Percentiles rank a stretch among this genome's conserved stretches.
These are phyloP conservation scores for Hortiboletus flavorubellus DNA, from an alignment of 768 basidiomycete species.

Conservation along the genomic window DNA sequence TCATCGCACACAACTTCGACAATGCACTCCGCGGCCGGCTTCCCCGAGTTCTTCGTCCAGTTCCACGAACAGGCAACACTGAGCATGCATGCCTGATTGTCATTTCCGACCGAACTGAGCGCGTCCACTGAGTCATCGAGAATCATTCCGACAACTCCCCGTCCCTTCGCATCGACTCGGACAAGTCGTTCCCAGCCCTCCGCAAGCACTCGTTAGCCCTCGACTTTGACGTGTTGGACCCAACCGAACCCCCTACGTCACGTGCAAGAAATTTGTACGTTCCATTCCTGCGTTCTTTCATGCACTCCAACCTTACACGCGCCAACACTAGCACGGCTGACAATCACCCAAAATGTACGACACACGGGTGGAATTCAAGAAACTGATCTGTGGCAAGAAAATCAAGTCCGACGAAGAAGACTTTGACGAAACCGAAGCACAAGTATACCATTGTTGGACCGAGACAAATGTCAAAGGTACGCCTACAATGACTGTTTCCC, in stretches of 20 bases:
- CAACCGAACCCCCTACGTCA: slow-evolving; percentile 86
- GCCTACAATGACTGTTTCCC: neutral
- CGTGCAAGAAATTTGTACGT: no score
- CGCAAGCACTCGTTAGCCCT: slow-evolving; percentile 67
- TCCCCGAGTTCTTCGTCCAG: slow-evolving; percentile 86
- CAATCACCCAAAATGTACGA: slow-evolving; percentile 46
- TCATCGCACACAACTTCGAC: slow-evolving; percentile 82
- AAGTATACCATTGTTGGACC: slow-evolving; percentile 81
- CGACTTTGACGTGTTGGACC: slow-evolving; percentile 77
- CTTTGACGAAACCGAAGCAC: slow-evolving; percentile 89
- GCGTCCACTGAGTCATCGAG: slow-evolving; percentile 74
- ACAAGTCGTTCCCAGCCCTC: slow-evolving; percentile 83
- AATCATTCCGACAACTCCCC: slow-evolving; percentile 75
- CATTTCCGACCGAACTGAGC: neutral
- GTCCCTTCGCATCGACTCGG: slow-evolving; percentile 82
- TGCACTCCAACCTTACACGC: slow-evolving; percentile 49
- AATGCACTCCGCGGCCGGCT: slow-evolving; percentile 70
- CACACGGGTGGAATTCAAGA: slow-evolving; percentile 80
- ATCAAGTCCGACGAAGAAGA: slow-evolving; percentile 90
- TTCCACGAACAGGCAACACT: slow-evolving; percentile 87
- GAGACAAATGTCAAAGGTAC: slow-evolving; percentile 46
- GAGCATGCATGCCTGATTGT: slow-evolving; percentile 26
- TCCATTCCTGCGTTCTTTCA: no score
- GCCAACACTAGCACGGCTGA: slow-evolving; percentile 57
- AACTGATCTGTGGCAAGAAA: slow-evolving; percentile 54